Base-by-base conservation (phyloP, 139 green algal species). In the Volvox reticuliferus region DNA sequence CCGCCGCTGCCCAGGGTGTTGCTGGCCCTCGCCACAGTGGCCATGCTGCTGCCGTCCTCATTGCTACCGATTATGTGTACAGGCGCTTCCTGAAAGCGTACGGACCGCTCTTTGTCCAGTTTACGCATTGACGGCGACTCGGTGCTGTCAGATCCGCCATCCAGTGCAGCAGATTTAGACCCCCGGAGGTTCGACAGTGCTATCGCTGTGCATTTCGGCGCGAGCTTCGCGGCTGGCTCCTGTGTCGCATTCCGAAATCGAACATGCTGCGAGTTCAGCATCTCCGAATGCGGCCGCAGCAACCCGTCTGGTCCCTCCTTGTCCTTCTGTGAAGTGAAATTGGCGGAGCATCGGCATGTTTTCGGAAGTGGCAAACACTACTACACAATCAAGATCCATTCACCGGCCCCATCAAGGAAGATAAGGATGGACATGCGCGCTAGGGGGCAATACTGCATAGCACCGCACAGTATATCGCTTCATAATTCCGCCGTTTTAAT, bases 71-170 rank as follows among this genome's bases (percentile, higher is more conserved):
- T 75, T n/a, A 90, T 90, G 30, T 37, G 61, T 13, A 83, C 71
- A 5, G 86, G 86, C n/a, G 86, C 77, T 75, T 90, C 86, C 86
- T 90, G 71, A 69, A 90, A 90, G 14, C 86, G 86, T 20, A 90
- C 86, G 1, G 86, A 84, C 30, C 86, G 86, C 50, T 83, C 71
- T 44, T 76, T 67, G 73, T 90, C 86, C 36, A 84, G 86, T n/a
- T 67, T 65, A 1, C 84, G 84, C 26, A 35, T 3, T 17, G 73
- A 55, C 30, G n/a, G 12, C 32, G 35, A 69, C 35, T 62, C 67
- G 65, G 22, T 26, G 65, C 35, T 67, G 65, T 33, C 82, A 5
- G 63, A 32, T 13, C 12, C 13, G 14, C 18, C 78, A 33, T 84
- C 78, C 22, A 81, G 30, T 17, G 16, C 37, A 24, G 24, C 1